Evolutionary conservation across 2,329 filamentous ascomycete species (phyloP).

Genomic region (Purpureocillium takamizusanense): DNA sequence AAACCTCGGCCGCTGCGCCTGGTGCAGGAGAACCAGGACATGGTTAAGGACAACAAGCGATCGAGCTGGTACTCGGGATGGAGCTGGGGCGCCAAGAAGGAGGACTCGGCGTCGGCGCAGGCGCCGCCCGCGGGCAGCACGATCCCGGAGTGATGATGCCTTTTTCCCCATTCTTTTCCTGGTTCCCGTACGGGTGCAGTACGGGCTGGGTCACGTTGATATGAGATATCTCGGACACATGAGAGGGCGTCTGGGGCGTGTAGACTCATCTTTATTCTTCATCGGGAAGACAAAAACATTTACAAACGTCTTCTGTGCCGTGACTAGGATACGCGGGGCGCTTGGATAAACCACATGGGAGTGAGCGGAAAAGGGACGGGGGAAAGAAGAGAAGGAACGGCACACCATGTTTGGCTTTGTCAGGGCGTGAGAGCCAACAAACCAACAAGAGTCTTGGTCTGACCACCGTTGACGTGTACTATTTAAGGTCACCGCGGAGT

Average conservation of each 20-base stretch:
- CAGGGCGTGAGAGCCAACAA: too few species aligned
- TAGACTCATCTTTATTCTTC: too few species aligned
- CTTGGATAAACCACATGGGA: constrained; percentile 1
- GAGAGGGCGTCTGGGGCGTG: neutral
- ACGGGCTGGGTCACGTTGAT: neutral
- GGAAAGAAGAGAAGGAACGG: too few species aligned
- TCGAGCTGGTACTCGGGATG: constrained; percentile 56
- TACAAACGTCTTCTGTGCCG: too few species aligned
- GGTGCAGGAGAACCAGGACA: constrained; percentile 66
- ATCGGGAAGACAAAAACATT: too few species aligned
- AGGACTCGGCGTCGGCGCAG: constrained; percentile 26
- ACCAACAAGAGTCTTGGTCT: too few species aligned
- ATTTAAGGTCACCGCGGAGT: constrained; percentile 3
- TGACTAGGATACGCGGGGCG: neutral
- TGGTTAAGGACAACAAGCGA: constrained; percentile 45
- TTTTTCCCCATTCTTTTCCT: neutral
- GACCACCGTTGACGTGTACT: constrained; percentile 1
- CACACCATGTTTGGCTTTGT: too few species aligned
- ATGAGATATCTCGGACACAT: too few species aligned
- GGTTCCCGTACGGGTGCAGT: neutral
- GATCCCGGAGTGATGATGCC: constrained; percentile 23
- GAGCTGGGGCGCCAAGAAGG: constrained; percentile 40
- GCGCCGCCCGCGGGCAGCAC: constrained; percentile 16
- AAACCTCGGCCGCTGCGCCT: constrained; percentile 80
- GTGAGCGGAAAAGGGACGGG: too few species aligned